Evolutionary conservation across 2,329 filamentous ascomycete genomes (phyloP), one percentile per base, ranked within the genome.

Genomic region (Raffaelea albimanens): DNA sequence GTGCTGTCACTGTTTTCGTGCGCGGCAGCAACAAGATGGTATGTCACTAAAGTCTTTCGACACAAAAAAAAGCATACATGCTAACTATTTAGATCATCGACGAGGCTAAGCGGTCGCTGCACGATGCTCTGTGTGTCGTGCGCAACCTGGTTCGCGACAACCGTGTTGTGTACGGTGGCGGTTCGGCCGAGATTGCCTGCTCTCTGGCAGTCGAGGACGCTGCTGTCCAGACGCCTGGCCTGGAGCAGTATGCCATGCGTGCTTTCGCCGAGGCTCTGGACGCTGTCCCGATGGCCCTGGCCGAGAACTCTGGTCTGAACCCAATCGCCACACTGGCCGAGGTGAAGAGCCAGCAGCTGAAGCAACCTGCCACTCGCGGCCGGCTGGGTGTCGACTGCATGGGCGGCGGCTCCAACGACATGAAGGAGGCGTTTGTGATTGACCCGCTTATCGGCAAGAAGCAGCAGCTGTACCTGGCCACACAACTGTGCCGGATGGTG

Each of bases 1-100:
- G 93, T 59, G 93, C 93, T 40, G 94, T 98, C 51, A 98, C 93
- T 3, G 82, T 95, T 47, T 98, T 98, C 66, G 87, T 98, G 51
- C 79, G 93, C 61, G 93, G 93, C 61, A 95, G 89, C 75, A 98
- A 98, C 79, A 98, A 97, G 77, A 98, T 98, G 93, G 87, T 91
- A 68, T 29, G 25, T 7, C 25, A 29, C 7, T 13, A 13, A 13
- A 29, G 25, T 7, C 25, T n/a, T n/a, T n/a, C 7, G 25, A 29
- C 7, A 29, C 25, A 3, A 11, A 19, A 33, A 18, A 43, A 19
- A 21, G 19, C 13, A 16, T 4, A 47, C 52, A 55, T 52, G 60
- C 46, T 22, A 20, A 46, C 19, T 19, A 20, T 29, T 2, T 55
- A 94, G 87, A 95, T 98, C 66, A 97, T 98, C 64, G 94, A 98